These are phyloP conservation scores for Liquidambar formosana DNA, from an alignment of 164 flowering plant species.

Conservation along the genomic window DNA sequence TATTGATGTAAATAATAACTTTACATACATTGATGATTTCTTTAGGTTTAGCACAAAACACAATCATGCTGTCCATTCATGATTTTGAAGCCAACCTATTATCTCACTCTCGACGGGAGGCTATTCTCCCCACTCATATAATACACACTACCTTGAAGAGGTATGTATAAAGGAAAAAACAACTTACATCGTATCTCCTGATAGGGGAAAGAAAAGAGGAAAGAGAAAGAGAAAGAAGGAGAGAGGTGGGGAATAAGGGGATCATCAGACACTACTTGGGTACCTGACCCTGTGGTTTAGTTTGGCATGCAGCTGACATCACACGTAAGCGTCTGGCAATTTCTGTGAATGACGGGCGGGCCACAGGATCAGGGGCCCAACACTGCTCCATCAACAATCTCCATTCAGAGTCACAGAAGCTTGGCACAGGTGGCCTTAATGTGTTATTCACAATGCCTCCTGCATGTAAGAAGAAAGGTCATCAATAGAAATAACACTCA, in stretches of 20 bases:
- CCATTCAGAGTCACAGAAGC: slow-evolving; percentile 55
- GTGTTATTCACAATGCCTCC: slow-evolving; percentile 66
- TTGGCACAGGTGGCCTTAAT: slow-evolving; percentile 53
- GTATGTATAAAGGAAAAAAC: background rate
- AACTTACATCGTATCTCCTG: background rate
- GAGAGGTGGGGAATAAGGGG: background rate
- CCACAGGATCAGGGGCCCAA: slow-evolving; percentile 60
- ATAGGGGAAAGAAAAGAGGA: background rate
- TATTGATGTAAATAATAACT: background rate
- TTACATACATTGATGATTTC: background rate
- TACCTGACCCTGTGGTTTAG: slow-evolving; percentile 16
- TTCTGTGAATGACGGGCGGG: slow-evolving; percentile 56
- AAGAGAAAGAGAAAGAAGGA: background rate
- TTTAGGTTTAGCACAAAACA: background rate
- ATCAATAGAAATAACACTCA: background rate
- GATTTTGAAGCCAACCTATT: background rate
- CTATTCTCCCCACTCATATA: background rate
- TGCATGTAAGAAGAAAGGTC: slow-evolving; percentile 15
- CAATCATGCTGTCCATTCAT: background rate
- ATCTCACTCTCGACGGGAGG: background rate
- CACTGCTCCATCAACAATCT: slow-evolving; percentile 59
- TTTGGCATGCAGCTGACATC: slow-evolving; percentile 37
- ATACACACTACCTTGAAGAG: background rate
- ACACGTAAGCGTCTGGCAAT: slow-evolving; percentile 48
- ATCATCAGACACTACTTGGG: no score